phyloP scores from a whole-genome alignment of 768 basidiomycete species.

The Suillus fuscotomentosus region DNA sequence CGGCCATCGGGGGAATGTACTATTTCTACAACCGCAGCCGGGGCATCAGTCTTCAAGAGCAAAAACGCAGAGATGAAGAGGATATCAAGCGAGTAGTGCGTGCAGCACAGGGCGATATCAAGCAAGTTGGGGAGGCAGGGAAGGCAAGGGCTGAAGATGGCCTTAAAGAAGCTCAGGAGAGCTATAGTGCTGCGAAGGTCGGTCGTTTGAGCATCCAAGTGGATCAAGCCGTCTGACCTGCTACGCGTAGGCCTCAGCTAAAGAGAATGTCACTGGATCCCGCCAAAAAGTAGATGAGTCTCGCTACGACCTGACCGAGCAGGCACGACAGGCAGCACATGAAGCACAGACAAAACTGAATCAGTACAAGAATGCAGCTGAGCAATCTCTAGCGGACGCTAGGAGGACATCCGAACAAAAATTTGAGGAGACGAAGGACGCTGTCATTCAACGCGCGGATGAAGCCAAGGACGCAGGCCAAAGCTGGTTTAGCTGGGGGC shows the following conservation, averaged over 20 bases:
- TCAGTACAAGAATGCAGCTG: constrained; percentile 25
- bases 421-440: constrained; percentile 30
- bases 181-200: constrained; percentile 37
- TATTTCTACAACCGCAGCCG: constrained; percentile 34
- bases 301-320: constrained; percentile 23
- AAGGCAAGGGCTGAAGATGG: constrained; percentile 28
- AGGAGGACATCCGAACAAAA: constrained; percentile 25
- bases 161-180: constrained; percentile 28
- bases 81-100: constrained; percentile 28
- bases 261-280: constrained; percentile 15
- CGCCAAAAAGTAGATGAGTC: constrained; percentile 20
- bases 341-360: constrained; percentile 24
- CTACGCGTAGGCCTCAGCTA: constrained; percentile 17
- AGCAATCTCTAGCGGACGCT: constrained; percentile 21
- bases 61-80: constrained; percentile 31
- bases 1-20: constrained; percentile 35
- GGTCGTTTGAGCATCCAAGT: constrained; percentile 2
- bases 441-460: constrained; percentile 18
- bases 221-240: not conserved
- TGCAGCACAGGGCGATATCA: constrained; percentile 15
- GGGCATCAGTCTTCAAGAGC: constrained; percentile 19
- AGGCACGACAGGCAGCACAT: constrained; percentile 23
- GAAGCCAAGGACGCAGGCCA: constrained; percentile 27
- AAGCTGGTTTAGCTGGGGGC: constrained; percentile 41
- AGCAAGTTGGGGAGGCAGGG: constrained; percentile 26